Evolutionary conservation across 2,329 filamentous ascomycete species (phyloP), one percentile per base, ranked within the genome.

Genomic region (Pseudogymnoascus sp.): DNA sequence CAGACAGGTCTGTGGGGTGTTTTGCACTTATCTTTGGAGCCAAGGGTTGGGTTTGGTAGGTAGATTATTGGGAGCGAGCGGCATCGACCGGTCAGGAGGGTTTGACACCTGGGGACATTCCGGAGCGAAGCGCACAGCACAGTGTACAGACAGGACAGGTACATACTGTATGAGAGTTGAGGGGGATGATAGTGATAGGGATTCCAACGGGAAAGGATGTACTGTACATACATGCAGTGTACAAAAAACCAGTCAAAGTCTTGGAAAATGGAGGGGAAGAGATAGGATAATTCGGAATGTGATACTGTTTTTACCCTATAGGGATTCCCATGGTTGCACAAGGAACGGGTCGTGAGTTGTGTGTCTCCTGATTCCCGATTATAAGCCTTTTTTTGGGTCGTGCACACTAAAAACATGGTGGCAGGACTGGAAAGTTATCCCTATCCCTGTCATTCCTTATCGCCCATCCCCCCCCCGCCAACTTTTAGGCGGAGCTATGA

Each of bases 401-500:
- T 34, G n/a, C 51, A 57, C 26, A 18, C 51, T 57, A 34, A 57
- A 57, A 57, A 54, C 14, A 7, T 5, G 29, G 51, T 57, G 51
- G 51, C n/a, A 57, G 45, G 14, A 51, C 12, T 57, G 29, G 29
- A 34, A 11, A 57, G 23, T 54, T 16, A 57, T 57, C 47, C 26
- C 26, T 12, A 57, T 57, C 51, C 51, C 51, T 57, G 29, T 36
- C 51, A 21, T 57, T 57, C 51, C 51, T 57, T 57, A 57, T 57
- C 51, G 51, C 47, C 39, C n/a, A 5, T 31, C 8, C 45, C 47
- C 21, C 26, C 51, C 42, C 42, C 16, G 29, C 16, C 51, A 57
- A 57, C 16, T 34, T 36, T 57, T 57, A 57, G 51, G 51, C 51
- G 29, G 51, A 57, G 51, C 51, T 57, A 57, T 57, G 51, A 57